These are phyloP conservation scores for Primulina tabacum DNA, from an alignment of 257 asterid species.

Conservation along the genomic window DNA sequence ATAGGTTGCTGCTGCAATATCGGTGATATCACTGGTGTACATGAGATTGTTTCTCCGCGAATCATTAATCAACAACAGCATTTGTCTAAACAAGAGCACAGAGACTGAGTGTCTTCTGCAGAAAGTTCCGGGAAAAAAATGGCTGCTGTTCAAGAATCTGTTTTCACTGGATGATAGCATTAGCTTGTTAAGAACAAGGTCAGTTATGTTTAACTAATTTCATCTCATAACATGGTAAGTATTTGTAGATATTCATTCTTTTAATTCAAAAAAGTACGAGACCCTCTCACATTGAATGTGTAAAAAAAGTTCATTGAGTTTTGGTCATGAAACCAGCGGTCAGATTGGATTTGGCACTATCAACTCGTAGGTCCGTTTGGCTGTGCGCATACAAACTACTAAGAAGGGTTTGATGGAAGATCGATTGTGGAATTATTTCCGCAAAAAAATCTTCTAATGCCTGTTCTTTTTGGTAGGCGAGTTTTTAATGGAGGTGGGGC, in stretches of 20 bases:
- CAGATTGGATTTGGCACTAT: background rate
- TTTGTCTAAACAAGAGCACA: slow-evolving; percentile 23
- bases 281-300: background rate
- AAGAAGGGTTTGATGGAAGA: too few relatives aligned
- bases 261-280: too few relatives aligned
- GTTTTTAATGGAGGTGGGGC: too few relatives aligned
- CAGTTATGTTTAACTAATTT: background rate
- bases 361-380: too few relatives aligned
- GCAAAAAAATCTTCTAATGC: background rate
- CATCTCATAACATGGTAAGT: background rate
- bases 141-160: slow-evolving; percentile 44
- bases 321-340: background rate
- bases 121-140: slow-evolving; percentile 47
- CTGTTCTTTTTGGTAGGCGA: too few relatives aligned
- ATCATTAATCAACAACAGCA: slow-evolving; percentile 31
- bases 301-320: background rate
- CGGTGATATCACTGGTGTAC: slow-evolving; percentile 52
- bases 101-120: slow-evolving; percentile 61
- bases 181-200: slow-evolving; percentile 68
- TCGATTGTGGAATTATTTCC: too few relatives aligned
- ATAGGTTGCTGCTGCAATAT: slow-evolving; percentile 74
- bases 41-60: slow-evolving; percentile 80
- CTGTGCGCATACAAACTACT: too few relatives aligned
- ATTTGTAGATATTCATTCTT: too few relatives aligned
- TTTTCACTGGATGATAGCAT: slow-evolving; percentile 60